phyloP scores from a whole-genome alignment of 148 eudicot species.

The Vaccinium darrowii region DNA sequence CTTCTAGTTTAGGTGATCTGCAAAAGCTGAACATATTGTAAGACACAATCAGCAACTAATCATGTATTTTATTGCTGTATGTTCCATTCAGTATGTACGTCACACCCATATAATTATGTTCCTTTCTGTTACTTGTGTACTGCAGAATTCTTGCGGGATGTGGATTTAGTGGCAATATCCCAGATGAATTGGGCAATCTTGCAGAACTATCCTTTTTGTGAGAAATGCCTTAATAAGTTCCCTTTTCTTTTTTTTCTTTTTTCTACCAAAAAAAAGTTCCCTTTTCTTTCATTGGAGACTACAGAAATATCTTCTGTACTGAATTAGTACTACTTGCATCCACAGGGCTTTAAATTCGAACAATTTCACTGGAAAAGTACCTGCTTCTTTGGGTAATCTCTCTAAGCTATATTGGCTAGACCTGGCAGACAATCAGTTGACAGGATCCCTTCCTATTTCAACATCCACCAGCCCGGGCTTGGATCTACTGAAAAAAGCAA shows the following conservation, averaged over 20 bases:
- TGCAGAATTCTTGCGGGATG: conserved; percentile 88
- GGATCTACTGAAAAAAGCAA: conserved; percentile 63
- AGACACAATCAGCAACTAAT: conserved; percentile 24
- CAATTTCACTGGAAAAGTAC: conserved; percentile 75
- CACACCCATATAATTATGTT: neutral
- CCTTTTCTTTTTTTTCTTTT: neutral
- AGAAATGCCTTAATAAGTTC: conserved; percentile 16
- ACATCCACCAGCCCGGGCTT: conserved; percentile 54
- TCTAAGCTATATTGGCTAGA: conserved; percentile 86
- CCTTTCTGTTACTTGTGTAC: conserved; percentile 6
- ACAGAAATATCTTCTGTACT: neutral
- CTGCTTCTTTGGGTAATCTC: conserved; percentile 73
- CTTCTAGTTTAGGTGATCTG: conserved; percentile 72
- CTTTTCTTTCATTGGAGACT: neutral
- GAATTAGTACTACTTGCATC: neutral
- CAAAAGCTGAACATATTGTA: conserved; percentile 63
- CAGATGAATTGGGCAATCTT: conserved; percentile 76
- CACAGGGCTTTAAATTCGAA: conserved; percentile 82
- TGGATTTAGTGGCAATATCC: conserved; percentile 79
- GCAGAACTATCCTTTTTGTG: conserved; percentile 65
- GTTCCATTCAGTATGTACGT: neutral
- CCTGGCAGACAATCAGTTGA: conserved; percentile 75
- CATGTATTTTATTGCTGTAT: neutral
- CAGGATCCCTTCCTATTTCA: conserved; percentile 77
- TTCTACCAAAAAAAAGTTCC: no score